Evolutionary conservation across 495 filamentous ascomycete genomes (phyloP), one percentile per base, ranked within the genome.

Genomic region (Stereocaulon alpinum): DNA sequence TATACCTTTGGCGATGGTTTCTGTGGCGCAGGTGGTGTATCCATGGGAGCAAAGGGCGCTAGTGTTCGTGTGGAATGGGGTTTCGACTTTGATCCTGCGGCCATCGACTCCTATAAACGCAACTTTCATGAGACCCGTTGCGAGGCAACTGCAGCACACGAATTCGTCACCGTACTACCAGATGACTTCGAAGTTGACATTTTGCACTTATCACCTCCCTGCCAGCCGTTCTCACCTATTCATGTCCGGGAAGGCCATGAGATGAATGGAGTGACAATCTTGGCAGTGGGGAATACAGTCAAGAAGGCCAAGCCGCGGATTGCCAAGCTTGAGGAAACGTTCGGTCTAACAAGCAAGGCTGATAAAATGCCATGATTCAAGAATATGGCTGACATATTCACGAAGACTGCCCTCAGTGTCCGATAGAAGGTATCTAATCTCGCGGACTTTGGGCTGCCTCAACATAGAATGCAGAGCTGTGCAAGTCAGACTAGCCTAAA

Each of bases 241-340:
- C 86, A 96, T 57, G 91, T 86, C 0, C 70, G 77, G 3, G 63
- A 73, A 0, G 80, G 81, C 0, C 71, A 75, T 44, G 89, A 91
- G 2, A 71, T 68, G 2, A 94, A 95, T 58, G 79, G 79, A 0
- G 84, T 85, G 0, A 80, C 83, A 2, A 71, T 93, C 0, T 90
- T 86, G 61, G 81, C 82, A 0, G 80, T 85, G 3, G 68, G 69
- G 0, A 67, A 80, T 15, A 68, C 92, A 0, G 68, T 96, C 3
- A 68, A 76, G 29, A 80, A 77, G 24, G 64, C 76, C 0, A 82
- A 75, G 3, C 89, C 91, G 0, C 76, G 90, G 0, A 61, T 94
- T 1, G 81, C 87, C 3, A 97, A 90, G 0, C 71, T 96, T 6
- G 92, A 97, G 61, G 87, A 96, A 61, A 95, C 91, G 0, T 83